A percentile compares a stretch with the other conserved stretches of the same genome.
Evolutionary conservation across 2,329 filamentous ascomycete genomes (phyloP).

Genomic region (Claviceps digitariae): DNA sequence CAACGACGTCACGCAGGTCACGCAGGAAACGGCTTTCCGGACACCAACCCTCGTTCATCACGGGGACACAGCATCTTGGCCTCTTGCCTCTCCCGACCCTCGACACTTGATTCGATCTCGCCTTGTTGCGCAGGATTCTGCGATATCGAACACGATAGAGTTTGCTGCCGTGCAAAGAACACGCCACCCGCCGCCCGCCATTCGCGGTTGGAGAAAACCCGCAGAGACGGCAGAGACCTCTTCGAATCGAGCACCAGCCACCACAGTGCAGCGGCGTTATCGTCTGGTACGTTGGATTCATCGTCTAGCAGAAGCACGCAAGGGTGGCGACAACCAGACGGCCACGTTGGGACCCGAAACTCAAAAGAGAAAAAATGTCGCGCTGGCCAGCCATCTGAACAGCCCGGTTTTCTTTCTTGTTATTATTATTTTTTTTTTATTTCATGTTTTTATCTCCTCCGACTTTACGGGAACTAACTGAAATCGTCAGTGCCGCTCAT

Average conservation of each 20-base stretch:
- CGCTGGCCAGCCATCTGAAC: slow-evolving; percentile 1
- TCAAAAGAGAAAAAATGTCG: not conserved
- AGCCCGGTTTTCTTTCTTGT: not conserved
- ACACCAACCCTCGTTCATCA: no score
- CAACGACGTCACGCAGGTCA: not conserved
- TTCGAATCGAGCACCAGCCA: not conserved
- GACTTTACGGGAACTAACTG: no score
- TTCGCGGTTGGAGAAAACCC: no score
- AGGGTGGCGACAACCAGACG: not conserved
- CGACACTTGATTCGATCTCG: not conserved
- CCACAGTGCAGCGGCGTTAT: not conserved
- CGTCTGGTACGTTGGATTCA: not conserved
- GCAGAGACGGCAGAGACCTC: no score
- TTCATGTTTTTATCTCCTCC: no score
- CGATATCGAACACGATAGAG: not conserved
- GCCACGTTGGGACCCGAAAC: not conserved
- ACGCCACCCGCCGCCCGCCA: not conserved
- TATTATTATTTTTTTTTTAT: no score
- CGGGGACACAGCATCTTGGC: no score
- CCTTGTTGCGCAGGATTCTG: not conserved
- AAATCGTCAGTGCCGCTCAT: not conserved
- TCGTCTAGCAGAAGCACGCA: not conserved
- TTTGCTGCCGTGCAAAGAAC: not conserved
- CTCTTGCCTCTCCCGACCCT: not conserved
- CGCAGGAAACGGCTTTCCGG: no score